Evolutionary conservation across 208 protist genomes (phyloP).

Genomic region (Endotrypanum monterogeii): DNA sequence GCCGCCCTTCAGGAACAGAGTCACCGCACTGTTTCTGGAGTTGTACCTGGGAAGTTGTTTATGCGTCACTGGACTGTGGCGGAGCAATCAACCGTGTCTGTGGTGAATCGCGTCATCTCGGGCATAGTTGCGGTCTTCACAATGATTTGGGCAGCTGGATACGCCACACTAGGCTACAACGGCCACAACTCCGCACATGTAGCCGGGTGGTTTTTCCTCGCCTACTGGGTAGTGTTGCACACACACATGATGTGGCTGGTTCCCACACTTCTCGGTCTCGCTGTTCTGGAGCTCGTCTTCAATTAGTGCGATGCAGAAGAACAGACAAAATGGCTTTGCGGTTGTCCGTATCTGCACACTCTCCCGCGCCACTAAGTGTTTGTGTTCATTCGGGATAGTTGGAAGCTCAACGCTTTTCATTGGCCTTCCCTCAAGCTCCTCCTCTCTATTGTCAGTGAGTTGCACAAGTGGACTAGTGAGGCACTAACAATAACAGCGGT

Average conservation of each 20-base stretch:
- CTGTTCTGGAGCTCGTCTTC: conserved; percentile 63
- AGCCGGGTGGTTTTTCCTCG: conserved; percentile 83
- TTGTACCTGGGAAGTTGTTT: conserved; percentile 91
- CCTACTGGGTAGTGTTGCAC: conserved; percentile 84
- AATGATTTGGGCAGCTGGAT: conserved; percentile 84
- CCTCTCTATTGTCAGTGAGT: no score
- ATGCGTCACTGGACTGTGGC: conserved; percentile 92
- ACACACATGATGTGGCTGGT: conserved; percentile 75
- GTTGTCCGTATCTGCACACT: background rate
- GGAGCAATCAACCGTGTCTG: conserved; percentile 88
- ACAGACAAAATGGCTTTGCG: background rate
- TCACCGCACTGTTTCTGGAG: conserved; percentile 73
- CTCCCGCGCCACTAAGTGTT: background rate
- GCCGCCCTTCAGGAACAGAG: conserved; percentile 52
- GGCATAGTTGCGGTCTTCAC: conserved; percentile 81
- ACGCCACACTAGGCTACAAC: conserved; percentile 88
- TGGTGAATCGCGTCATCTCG: conserved; percentile 86
- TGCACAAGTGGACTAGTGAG: background rate
- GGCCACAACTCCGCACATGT: conserved; percentile 79
- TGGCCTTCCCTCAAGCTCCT: background rate
- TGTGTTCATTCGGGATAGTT: background rate
- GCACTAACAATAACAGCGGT: background rate
- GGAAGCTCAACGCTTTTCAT: background rate
- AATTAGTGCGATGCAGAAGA: conserved; percentile 40
- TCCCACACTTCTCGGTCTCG: conserved; percentile 42